phyloP scores from a whole-genome alignment of 2,329 filamentous ascomycete genomes.

The Fusarium oxysporum region DNA sequence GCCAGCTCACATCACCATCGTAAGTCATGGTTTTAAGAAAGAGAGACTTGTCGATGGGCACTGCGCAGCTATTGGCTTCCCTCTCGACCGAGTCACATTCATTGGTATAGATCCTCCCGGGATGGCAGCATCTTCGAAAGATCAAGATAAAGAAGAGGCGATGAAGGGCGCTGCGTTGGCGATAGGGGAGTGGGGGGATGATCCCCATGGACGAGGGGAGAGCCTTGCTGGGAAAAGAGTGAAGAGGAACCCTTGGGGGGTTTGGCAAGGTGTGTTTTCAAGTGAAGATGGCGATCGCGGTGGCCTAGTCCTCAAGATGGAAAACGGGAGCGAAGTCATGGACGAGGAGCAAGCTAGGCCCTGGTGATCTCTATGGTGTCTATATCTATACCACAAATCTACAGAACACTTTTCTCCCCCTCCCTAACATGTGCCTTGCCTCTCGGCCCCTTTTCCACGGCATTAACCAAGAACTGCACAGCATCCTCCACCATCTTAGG shows the following conservation, averaged over 20 bases:
- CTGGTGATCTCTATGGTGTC: conserved; percentile 48
- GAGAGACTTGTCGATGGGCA: conserved; percentile 72
- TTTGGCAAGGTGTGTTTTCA: conserved; percentile 59
- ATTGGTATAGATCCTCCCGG: conserved; percentile 74
- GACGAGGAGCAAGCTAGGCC: conserved; percentile 53
- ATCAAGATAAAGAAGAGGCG: conserved; percentile 52
- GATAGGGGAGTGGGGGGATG: conserved; percentile 61
- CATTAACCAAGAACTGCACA: conserved; percentile 69
- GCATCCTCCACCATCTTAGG: conserved; percentile 74
- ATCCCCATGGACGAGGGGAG: conserved; percentile 63
- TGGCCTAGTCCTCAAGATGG: conserved; percentile 51
- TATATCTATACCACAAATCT: neutral
- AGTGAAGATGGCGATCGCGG: conserved; percentile 51
- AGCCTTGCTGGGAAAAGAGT: conserved; percentile 61
- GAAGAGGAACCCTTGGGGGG: conserved; percentile 62
- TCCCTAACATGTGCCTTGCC: conserved; percentile 45
- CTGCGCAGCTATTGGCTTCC: conserved; percentile 70
- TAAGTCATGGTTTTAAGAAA: conserved; percentile 78
- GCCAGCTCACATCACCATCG: conserved; percentile 69
- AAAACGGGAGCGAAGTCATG: conserved; percentile 55
- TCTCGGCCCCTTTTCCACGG: conserved; percentile 51
- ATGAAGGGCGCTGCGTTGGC: conserved; percentile 58
- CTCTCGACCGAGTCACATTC: conserved; percentile 59
- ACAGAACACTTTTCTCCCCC: conserved; percentile 46
- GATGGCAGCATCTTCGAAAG: conserved; percentile 47